A percentile compares a stretch with the other conserved stretches of the same genome.
phyloP scores from a whole-genome alignment of 192 early-diverging fungal species.

The Gaertneriomyces sp. region DNA sequence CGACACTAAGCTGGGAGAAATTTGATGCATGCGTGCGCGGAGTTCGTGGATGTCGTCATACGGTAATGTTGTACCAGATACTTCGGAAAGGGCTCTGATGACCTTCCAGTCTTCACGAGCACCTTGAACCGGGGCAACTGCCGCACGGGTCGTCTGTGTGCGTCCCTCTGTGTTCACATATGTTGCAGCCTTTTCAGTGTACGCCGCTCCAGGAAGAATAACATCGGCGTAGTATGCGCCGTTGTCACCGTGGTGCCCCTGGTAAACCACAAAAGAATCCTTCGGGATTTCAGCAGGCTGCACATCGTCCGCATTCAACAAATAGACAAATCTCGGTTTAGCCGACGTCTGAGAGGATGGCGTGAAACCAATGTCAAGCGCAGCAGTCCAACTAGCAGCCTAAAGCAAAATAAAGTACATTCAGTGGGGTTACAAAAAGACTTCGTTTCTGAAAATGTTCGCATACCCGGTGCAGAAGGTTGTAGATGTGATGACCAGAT shows the following conservation, averaged over 20 bases:
- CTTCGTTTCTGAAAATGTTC: not conserved
- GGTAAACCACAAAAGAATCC: slow-evolving; percentile 96
- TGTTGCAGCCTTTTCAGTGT: slow-evolving; percentile 94
- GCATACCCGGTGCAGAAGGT: slow-evolving; percentile 81
- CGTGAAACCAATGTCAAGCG: slow-evolving; percentile 85
- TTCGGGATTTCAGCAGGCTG: slow-evolving; percentile 70
- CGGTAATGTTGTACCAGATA: slow-evolving; percentile 72
- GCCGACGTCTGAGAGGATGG: slow-evolving; percentile 47
- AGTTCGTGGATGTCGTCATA: slow-evolving; percentile 85
- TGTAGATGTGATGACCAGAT: slow-evolving; percentile 84
- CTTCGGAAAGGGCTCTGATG: slow-evolving; percentile 90
- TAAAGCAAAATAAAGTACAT: not conserved
- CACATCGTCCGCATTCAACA: slow-evolving; percentile 90
- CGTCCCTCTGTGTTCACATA: slow-evolving; percentile 98
- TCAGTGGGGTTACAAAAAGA: not conserved
- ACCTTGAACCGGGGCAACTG: slow-evolving; percentile 80
- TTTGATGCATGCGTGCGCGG: slow-evolving; percentile 80
- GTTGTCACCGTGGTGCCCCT: slow-evolving; percentile 97
- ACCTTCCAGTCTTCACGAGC: slow-evolving; percentile 99
- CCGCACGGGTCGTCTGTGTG: slow-evolving; percentile 86
- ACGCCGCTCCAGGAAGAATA: slow-evolving; percentile 90
- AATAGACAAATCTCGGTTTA: slow-evolving; percentile 78
- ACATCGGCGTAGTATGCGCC: slow-evolving; percentile 95
- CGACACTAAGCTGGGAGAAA: slow-evolving; percentile 78
- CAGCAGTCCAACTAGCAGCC: slow-evolving; percentile 80